Evolutionary conservation across 176 grass and related monocot genomes (phyloP).

Genomic region (Microstegium vimineum): DNA sequence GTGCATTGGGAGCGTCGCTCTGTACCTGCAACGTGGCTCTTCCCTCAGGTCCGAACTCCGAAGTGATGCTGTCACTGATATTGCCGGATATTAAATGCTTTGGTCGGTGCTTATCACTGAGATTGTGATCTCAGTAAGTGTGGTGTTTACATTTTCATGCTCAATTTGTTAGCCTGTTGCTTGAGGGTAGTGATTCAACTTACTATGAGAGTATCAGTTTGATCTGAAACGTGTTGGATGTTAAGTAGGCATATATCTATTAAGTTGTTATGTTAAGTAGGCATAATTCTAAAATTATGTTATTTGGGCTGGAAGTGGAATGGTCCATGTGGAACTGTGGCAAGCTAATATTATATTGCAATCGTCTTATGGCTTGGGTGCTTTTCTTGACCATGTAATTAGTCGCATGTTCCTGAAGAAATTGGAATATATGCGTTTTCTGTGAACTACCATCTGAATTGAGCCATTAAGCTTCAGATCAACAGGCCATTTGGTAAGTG

Average conservation of each 20-base stretch:
- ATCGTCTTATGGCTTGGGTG: background rate
- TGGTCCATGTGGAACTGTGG: background rate
- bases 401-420: background rate
- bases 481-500: background rate
- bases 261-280: background rate
- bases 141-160: no score
- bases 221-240: background rate
- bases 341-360: background rate
- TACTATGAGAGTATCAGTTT: background rate
- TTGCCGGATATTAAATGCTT: background rate
- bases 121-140: slow-evolving; percentile 21
- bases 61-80: background rate
- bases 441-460: background rate
- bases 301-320: background rate
- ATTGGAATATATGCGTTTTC: background rate
- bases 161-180: no score
- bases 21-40: background rate
- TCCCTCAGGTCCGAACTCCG: background rate
- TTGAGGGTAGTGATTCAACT: background rate
- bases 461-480: background rate
- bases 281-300: background rate
- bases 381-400: background rate
- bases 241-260: background rate
- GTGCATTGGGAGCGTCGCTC: background rate
- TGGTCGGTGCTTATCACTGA: background rate